Evolutionary conservation across 768 basidiomycete species (phyloP).

Genomic region (Calocybe gangraenosa): DNA sequence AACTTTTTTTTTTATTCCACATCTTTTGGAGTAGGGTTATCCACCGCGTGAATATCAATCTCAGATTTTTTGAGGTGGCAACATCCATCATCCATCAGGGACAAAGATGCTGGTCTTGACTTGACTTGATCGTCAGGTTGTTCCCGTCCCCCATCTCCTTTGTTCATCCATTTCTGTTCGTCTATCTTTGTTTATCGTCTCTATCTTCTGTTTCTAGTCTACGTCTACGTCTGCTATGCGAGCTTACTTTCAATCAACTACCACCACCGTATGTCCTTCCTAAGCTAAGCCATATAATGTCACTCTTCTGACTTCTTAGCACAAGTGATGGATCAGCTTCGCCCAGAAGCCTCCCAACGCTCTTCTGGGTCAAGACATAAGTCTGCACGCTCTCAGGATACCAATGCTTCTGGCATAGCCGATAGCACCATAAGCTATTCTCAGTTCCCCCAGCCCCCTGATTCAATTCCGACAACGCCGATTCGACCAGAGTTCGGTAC

Average conservation of each 20-base stretch:
- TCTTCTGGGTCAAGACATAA: slow-evolving; percentile 25
- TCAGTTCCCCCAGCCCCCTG: slow-evolving; percentile 52
- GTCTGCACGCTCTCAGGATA: slow-evolving; percentile 39
- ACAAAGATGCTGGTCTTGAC: slow-evolving; percentile 14
- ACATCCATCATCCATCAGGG: slow-evolving; percentile 14
- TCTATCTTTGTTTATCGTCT: slow-evolving; percentile 5
- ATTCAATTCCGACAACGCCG: slow-evolving; percentile 41
- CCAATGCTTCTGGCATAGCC: slow-evolving; percentile 53
- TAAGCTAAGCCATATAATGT: background rate
- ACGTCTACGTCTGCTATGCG: slow-evolving; percentile 1
- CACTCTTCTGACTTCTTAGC: slow-evolving; percentile 1
- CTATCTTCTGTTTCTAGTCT: too few relatives aligned
- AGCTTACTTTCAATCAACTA: background rate
- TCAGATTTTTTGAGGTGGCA: too few relatives aligned
- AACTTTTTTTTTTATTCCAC: background rate
- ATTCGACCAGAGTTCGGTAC: slow-evolving; percentile 27
- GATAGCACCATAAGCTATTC: slow-evolving; percentile 54
- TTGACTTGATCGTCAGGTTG: slow-evolving; percentile 7
- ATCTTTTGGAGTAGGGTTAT: too few relatives aligned
- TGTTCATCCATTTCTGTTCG: slow-evolving; percentile 4
- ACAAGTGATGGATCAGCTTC: slow-evolving; percentile 13
- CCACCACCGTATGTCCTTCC: slow-evolving; percentile 8
- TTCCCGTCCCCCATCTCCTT: slow-evolving; percentile 1
- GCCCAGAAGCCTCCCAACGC: slow-evolving; percentile 13
- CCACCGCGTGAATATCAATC: too few relatives aligned